phyloP scores from a whole-genome alignment of 805 yeast species.

The Yamadazyma philogaea region DNA sequence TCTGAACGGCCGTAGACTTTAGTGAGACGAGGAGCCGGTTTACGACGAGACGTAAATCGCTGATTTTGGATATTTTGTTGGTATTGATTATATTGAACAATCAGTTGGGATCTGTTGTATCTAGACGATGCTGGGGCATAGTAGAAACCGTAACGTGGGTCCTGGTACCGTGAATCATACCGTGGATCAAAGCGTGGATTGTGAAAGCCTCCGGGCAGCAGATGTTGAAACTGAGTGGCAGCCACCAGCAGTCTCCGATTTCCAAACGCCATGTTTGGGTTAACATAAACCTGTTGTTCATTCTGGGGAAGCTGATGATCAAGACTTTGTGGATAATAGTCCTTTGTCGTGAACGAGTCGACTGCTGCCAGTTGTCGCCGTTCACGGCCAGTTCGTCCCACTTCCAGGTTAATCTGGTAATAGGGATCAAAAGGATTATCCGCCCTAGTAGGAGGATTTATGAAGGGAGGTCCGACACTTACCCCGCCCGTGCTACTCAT shows the following conservation, averaged over 20 bases:
- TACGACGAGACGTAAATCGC: conserved; percentile 19
- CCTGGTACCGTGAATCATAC: not conserved
- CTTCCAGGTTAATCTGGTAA: conserved; percentile 38
- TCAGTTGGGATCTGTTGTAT: conserved; percentile 24
- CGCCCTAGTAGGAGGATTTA: conserved; percentile 43
- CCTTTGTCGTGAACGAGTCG: conserved; percentile 6
- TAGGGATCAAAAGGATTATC: conserved; percentile 45
- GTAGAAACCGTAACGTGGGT: not conserved
- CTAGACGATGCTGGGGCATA: conserved; percentile 1
- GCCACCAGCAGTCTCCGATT: conserved; percentile 15
- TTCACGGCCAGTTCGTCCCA: conserved; percentile 23
- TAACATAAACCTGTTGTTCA: not conserved
- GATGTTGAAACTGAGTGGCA: conserved; percentile 10
- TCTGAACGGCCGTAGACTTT: conserved; percentile 46
- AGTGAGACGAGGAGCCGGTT: conserved; percentile 47
- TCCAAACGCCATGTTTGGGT: conserved; percentile 1
- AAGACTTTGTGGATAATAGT: not conserved
- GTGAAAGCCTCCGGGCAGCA: not conserved
- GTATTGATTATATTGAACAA: conserved; percentile 33
- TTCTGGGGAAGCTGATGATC: not conserved
- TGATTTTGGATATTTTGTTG: conserved; percentile 27
- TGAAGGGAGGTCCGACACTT: conserved; percentile 23
- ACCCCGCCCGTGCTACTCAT: too few species aligned
- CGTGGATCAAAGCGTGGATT: not conserved
- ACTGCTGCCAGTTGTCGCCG: conserved; percentile 17